Evolutionary conservation across 2,329 filamentous ascomycete genomes (phyloP).

Genomic region (Dothiorella sarmentorum): DNA sequence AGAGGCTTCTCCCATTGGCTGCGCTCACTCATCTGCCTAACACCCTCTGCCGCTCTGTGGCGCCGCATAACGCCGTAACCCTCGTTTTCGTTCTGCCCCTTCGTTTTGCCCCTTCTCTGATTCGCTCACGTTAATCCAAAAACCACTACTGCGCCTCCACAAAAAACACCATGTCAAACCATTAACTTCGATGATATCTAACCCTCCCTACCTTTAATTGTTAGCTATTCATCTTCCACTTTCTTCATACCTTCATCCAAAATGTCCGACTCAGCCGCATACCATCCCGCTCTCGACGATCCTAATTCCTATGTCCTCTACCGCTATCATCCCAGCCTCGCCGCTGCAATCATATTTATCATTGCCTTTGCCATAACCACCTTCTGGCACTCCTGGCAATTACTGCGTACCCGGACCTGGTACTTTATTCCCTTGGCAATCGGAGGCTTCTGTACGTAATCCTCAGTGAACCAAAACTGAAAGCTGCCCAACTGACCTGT

Average conservation of each 20-base stretch:
- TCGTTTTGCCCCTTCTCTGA: neutral
- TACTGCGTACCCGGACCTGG: neutral
- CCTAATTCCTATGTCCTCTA: constrained; percentile 24
- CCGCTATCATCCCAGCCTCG: constrained; percentile 31
- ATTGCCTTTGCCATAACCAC: neutral
- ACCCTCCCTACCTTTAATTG: too few species aligned
- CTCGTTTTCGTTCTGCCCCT: neutral
- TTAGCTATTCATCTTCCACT: too few species aligned
- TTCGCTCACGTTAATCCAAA: neutral
- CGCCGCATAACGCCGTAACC: too few species aligned
- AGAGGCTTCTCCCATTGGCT: neutral
- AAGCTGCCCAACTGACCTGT: too few species aligned
- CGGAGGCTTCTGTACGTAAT: neutral
- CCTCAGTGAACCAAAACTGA: too few species aligned
- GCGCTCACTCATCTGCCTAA: neutral
- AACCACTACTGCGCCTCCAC: too few species aligned
- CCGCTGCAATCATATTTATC: constrained; percentile 30
- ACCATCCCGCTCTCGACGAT: neutral
- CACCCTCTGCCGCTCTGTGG: too few species aligned
- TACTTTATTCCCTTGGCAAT: constrained; percentile 1
- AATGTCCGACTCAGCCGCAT: neutral
- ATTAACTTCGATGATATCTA: too few species aligned
- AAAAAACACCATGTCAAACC: too few species aligned
- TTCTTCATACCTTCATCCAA: neutral
- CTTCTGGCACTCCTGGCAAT: constrained; percentile 5